phyloP scores from a whole-genome alignment of 129 eudicot genomes.

The Gnaphalium uliginosum region DNA sequence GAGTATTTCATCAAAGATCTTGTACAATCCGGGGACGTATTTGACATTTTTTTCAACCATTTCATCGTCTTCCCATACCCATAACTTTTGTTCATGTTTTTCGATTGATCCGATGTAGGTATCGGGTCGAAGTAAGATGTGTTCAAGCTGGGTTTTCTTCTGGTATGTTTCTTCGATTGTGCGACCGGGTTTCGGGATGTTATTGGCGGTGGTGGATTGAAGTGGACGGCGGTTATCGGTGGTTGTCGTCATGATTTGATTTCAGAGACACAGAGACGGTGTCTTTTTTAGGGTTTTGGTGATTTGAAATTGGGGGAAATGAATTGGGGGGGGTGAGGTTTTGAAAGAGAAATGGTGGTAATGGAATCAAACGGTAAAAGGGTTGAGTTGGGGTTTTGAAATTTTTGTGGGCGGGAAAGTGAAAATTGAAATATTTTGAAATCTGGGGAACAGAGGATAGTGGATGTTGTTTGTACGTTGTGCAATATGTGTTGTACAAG shows the following conservation, averaged over 20 bases:
- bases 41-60: conserved; percentile 47
- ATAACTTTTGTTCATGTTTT: conserved; percentile 59
- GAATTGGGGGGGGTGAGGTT: neutral
- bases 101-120: conserved; percentile 94
- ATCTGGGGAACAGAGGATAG: neutral
- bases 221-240: conserved; percentile 49
- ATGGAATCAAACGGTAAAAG: neutral
- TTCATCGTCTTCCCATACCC: conserved; percentile 58
- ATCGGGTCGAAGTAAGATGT: conserved; percentile 95
- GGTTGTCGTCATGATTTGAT: conserved; percentile 20
- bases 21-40: conserved; percentile 89
- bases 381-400: conserved; percentile 29
- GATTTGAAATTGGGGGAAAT: neutral
- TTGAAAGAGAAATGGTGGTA: neutral
- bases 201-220: conserved; percentile 60
- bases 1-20: conserved; percentile 86
- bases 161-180: conserved; percentile 93
- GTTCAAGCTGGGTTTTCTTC: conserved; percentile 92
- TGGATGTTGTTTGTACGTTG: neutral
- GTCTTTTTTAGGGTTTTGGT: neutral
- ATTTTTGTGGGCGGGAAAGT: conserved; percentile 30
- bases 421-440: conserved; percentile 16
- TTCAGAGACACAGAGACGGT: neutral
- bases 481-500: neutral
- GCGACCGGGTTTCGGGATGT: conserved; percentile 46